Percentiles rank a stretch among this genome's conserved stretches.
phyloP scores from a whole-genome alignment of 108 stramenopile genomes.

The Mayamaea pseudoterrestris region DNA sequence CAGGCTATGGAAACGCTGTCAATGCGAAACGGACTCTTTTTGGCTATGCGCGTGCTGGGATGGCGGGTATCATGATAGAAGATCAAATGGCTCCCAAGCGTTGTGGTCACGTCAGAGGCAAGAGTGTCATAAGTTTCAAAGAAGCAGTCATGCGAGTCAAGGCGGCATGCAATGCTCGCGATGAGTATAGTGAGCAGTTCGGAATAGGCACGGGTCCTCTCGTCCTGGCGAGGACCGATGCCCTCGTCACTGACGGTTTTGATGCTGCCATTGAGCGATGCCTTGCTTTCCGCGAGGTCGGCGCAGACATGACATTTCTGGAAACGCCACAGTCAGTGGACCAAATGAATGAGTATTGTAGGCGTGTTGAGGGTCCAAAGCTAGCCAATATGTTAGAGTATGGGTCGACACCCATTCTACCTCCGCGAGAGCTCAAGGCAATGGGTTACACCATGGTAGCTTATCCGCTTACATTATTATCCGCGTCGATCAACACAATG shows the following conservation, averaged over 20 bases:
- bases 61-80: conserved; percentile 97
- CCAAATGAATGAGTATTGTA: conserved; percentile 86
- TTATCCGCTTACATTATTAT: conserved; percentile 89
- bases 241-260: conserved; percentile 79
- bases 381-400: conserved; percentile 94
- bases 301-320: conserved; percentile 90
- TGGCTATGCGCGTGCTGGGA: conserved; percentile 80
- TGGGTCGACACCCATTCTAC: conserved; percentile 83
- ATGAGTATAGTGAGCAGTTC: conserved; percentile 66
- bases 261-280: conserved; percentile 90
- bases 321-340: conserved; percentile 79
- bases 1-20: conserved; percentile 92
- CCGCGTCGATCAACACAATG: conserved; percentile 91
- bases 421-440: conserved; percentile 68
- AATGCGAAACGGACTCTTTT: conserved; percentile 85
- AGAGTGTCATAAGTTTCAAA: conserved; percentile 72
- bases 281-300: conserved; percentile 81
- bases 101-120: conserved; percentile 94
- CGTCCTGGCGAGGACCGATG: conserved; percentile 89
- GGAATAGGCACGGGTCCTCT: conserved; percentile 69
- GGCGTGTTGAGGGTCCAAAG: conserved; percentile 82
- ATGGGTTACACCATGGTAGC: conserved; percentile 97
- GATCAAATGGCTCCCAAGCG: conserved; percentile 90
- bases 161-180: conserved; percentile 91
- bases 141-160: conserved; percentile 82